Base-by-base conservation (phyloP, 108 stramenopile species). In the Cyclotella baltica region DNA sequence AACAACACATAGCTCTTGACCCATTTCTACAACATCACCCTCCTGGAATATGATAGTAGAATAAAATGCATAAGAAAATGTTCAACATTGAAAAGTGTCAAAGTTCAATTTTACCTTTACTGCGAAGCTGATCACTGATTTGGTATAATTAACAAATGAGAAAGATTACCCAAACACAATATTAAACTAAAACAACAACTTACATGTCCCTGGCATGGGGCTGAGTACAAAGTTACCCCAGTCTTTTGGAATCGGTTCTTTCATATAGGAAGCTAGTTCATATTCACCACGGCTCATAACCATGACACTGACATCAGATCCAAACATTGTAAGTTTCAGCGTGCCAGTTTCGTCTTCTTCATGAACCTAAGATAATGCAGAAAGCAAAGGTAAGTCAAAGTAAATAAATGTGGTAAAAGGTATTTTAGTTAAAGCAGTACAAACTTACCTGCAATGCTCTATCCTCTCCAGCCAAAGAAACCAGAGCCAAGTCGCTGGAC, bases 181-280 rank as follows among this genome's bases (percentile, higher is more conserved):
- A n/a, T n/a, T n/a, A n/a, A n/a, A n/a, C n/a, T n/a, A n/a, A n/a
- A n/a, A n/a, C n/a, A n/a, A n/a, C n/a, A n/a, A n/a, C n/a, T n/a
- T n/a, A n/a, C n/a, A n/a, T 30, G 91, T 91, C 38, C 98, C 98
- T 43, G 98, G 98, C 98, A 99, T 99, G 36, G 98, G 98, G 62
- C 87, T 83, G 66, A 90, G 77, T 28, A 98, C 92, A 59, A 88
- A 81, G 61, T 85, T 67, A 50, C 88, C 90, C 27, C 90, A 92
- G 78, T 95, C 94, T 27, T 86, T 64, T 40, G 84, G 76, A 23
- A 65, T 76, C 11, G 94, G 92, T 67, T 84, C 83, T 25, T 89
- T 83, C 96, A 98, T 97, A 76, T 92, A 81, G 29, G 62, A 31
- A 35, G 85, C 73, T 28, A 98, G 75, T 72, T 88, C 76, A 72